Evolutionary conservation across 2,329 filamentous ascomycete genomes (phyloP).

Genomic region (Fusarium proliferatum): DNA sequence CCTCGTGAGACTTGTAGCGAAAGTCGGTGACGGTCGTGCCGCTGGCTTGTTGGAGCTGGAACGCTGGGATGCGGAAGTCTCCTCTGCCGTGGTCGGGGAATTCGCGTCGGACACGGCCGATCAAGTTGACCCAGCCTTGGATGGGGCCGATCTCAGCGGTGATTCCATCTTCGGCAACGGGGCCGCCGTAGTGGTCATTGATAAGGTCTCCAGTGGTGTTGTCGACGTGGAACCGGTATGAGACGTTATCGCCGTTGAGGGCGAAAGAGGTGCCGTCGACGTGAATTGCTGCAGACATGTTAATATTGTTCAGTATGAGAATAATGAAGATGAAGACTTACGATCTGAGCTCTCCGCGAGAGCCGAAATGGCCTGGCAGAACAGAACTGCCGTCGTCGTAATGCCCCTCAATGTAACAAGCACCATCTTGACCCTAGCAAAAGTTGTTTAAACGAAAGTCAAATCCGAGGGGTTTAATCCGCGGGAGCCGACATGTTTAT

Average conservation of each 20-base stretch:
- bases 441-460: neutral
- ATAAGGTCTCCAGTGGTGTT: slow-evolving; percentile 65
- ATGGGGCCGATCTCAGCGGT: slow-evolving; percentile 48
- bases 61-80: slow-evolving; percentile 70
- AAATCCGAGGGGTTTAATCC: neutral
- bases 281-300: slow-evolving; percentile 56
- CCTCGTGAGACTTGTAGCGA: slow-evolving; percentile 65
- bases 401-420: neutral
- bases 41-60: slow-evolving; percentile 68
- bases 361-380: neutral
- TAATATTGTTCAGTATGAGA: neutral
- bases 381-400: neutral
- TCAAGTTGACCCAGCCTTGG: slow-evolving; percentile 60
- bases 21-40: slow-evolving; percentile 70
- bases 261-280: slow-evolving; percentile 67
- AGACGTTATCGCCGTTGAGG: slow-evolving; percentile 65
- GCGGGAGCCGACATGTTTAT: neutral
- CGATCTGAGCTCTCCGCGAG: neutral
- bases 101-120: slow-evolving; percentile 68
- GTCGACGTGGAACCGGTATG: slow-evolving; percentile 74
- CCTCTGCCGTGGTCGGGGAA: slow-evolving; percentile 74
- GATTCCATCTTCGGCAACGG: slow-evolving; percentile 61
- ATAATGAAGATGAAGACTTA: neutral
- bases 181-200: slow-evolving; percentile 71
- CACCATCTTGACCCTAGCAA: neutral